Evolutionary conservation across 23 red algal genomes (phyloP).

Genomic region (Agarophyton chilense): DNA sequence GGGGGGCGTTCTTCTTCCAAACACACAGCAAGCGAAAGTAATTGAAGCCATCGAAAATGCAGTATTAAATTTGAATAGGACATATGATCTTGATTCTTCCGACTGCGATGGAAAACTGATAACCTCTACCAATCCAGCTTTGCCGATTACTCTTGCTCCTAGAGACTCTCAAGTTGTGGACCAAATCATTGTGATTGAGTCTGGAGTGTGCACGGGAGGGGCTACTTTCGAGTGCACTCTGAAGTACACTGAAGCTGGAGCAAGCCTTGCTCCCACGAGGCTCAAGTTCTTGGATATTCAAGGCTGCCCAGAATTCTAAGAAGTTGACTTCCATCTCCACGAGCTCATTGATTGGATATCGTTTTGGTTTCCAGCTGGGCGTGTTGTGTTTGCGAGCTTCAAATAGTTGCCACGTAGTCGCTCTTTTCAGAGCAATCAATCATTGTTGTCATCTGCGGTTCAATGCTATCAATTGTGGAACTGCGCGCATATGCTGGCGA

Average conservation of each 20-base stretch:
- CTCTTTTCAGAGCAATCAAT: too few relatives aligned
- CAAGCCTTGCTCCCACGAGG: background rate
- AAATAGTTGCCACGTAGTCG: too few relatives aligned
- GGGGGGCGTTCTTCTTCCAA: conserved; percentile 29
- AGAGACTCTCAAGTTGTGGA: conserved; percentile 14
- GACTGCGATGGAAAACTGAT: conserved; percentile 57
- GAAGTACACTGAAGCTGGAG: conserved; percentile 49
- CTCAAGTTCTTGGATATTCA: conserved; percentile 11
- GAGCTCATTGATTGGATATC: too few relatives aligned
- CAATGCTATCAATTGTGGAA: too few relatives aligned
- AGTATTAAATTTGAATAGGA: background rate
- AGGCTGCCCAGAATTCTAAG: conserved; percentile 7
- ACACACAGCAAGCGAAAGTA: background rate
- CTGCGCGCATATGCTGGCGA: too few relatives aligned
- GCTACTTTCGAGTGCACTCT: conserved; percentile 43
- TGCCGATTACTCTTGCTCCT: conserved; percentile 8
- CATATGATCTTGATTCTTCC: conserved; percentile 35
- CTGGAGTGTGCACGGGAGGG: conserved; percentile 10
- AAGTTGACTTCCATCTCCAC: too few relatives aligned
- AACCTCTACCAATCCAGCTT: background rate
- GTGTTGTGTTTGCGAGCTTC: too few relatives aligned
- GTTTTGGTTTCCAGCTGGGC: too few relatives aligned
- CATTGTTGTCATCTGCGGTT: too few relatives aligned
- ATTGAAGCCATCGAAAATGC: conserved; percentile 10
- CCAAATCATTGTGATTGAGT: conserved; percentile 15